Evolutionary conservation across 192 early-diverging fungal genomes (phyloP).

Genomic region (Phycomyces nitens): DNA sequence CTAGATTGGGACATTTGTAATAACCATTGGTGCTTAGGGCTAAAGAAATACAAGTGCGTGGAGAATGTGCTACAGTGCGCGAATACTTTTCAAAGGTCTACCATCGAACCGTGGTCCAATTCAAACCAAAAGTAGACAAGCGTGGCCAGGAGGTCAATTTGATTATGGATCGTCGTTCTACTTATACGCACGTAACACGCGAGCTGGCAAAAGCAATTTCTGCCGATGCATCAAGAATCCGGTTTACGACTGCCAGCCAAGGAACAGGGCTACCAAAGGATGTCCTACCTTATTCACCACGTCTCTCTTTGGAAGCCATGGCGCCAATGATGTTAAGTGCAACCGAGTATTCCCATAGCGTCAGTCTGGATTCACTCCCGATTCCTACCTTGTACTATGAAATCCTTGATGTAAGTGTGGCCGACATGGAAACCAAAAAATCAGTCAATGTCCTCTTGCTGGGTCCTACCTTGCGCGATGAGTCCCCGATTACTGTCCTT

Average conservation of each 20-base stretch:
- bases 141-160: constrained; percentile 40
- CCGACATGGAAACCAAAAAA: constrained; percentile 79
- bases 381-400: constrained; percentile 73
- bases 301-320: constrained; percentile 34
- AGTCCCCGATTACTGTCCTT: constrained; percentile 27
- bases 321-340: constrained; percentile 10
- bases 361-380: constrained; percentile 4
- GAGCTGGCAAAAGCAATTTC: constrained; percentile 60
- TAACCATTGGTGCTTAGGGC: too few species aligned
- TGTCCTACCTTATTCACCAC: constrained; percentile 9
- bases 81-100: constrained; percentile 74
- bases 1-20: too few species aligned
- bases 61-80: constrained; percentile 46
- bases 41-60: constrained; percentile 21
- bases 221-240: constrained; percentile 67
- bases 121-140: constrained; percentile 57
- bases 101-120: constrained; percentile 67
- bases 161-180: constrained; percentile 58
- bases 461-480: constrained; percentile 66
- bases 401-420: constrained; percentile 71
- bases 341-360: constrained; percentile 6
- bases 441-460: constrained; percentile 65
- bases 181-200: constrained; percentile 61
- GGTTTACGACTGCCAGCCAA: constrained; percentile 52
- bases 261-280: constrained; percentile 25